phyloP scores from a whole-genome alignment of 2,329 filamentous ascomycete species.

The Fusarium concolor region DNA sequence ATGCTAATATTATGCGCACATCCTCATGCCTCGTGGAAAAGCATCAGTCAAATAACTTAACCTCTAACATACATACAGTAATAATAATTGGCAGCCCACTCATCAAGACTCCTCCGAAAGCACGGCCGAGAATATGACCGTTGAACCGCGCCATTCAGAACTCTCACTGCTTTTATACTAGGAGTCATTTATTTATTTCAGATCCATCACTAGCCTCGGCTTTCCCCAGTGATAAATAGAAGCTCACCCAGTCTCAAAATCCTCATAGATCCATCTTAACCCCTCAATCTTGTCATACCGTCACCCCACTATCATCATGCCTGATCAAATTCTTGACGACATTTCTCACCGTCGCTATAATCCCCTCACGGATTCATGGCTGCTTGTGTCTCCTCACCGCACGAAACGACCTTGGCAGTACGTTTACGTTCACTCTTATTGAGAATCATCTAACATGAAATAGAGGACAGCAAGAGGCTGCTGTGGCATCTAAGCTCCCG shows the following conservation, averaged over 20 bases:
- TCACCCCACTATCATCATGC: conserved; percentile 63
- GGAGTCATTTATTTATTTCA: conserved; percentile 27
- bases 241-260: neutral
- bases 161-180: neutral
- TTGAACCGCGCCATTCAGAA: conserved; percentile 43
- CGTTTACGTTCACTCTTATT: conserved; percentile 52
- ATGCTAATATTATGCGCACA: too few relatives aligned
- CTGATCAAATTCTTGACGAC: conserved; percentile 85
- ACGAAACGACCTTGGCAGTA: conserved; percentile 99
- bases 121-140: conserved; percentile 40
- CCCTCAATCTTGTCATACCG: conserved; percentile 11
- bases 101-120: conserved; percentile 40
- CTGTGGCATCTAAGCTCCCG: conserved; percentile 76
- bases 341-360: conserved; percentile 97
- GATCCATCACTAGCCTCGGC: neutral
- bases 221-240: conserved; percentile 16
- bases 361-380: conserved; percentile 87
- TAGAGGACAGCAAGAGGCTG: conserved; percentile 82
- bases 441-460: conserved; percentile 8
- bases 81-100: conserved; percentile 19
- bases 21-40: neutral
- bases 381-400: conserved; percentile 94
- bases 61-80: too few relatives aligned
- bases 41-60: neutral
- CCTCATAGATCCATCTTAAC: neutral